Evolutionary conservation across 2,329 filamentous ascomycete genomes (phyloP).

Genomic region (Penicillium corylophilum): DNA sequence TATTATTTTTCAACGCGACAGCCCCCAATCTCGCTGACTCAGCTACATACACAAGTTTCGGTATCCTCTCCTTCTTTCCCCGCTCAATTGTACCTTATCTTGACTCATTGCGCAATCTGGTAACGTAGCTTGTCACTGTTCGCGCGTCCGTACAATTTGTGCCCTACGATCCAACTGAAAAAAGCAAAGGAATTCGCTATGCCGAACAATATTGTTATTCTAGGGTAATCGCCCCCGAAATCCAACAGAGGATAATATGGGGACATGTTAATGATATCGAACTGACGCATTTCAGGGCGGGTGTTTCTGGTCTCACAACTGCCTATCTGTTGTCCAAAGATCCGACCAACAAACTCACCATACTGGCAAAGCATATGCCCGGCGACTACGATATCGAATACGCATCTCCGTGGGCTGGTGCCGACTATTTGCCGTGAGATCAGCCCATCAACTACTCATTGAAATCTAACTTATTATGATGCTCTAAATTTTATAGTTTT

Average conservation of each 20-base stretch:
- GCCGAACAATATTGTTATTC: slow-evolving; percentile 40
- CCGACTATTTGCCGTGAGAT: slow-evolving; percentile 71
- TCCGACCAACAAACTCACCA: slow-evolving; percentile 59
- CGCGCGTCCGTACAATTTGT: too few relatives aligned
- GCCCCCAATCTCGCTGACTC: too few relatives aligned
- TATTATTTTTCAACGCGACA: too few relatives aligned
- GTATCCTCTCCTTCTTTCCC: too few relatives aligned
- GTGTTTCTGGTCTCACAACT: slow-evolving; percentile 65
- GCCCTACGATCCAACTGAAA: too few relatives aligned
- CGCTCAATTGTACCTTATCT: too few relatives aligned
- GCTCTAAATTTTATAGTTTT: slow-evolving; percentile 28
- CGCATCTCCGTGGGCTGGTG: slow-evolving; percentile 83
- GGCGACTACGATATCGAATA: slow-evolving; percentile 92
- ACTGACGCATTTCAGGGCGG: slow-evolving; percentile 50
- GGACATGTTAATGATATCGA: neutral
- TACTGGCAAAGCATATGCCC: slow-evolving; percentile 86
- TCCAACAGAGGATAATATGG: slow-evolving; percentile 2
- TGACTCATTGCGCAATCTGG: too few relatives aligned
- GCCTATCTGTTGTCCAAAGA: slow-evolving; percentile 62
- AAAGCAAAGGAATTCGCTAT: slow-evolving; percentile 19
- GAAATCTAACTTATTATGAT: neutral
- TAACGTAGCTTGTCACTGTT: too few relatives aligned
- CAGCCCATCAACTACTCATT: neutral
- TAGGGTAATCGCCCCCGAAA: slow-evolving; percentile 32
- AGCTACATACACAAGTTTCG: too few relatives aligned